Evolutionary conservation across 148 eudicot species (phyloP).

Genomic region (Beta vulgaris): DNA sequence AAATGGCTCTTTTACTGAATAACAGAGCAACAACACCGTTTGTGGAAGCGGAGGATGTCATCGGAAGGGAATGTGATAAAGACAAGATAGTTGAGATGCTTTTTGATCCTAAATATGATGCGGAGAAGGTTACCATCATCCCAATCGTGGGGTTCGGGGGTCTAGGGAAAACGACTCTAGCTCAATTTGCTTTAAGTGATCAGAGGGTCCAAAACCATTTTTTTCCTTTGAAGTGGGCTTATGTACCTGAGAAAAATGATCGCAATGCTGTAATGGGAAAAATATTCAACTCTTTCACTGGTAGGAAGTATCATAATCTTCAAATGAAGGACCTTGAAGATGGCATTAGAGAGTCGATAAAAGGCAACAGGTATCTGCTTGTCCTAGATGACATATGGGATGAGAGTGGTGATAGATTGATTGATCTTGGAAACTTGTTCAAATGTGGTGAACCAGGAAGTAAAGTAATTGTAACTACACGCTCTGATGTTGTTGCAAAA

Average conservation of each 20-base stretch:
- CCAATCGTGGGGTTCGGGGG: constrained; percentile 24
- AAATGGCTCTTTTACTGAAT: background rate
- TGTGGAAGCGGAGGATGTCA: constrained; percentile 6
- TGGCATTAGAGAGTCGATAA: background rate
- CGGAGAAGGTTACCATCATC: constrained; percentile 10
- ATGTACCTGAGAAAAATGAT: constrained; percentile 8
- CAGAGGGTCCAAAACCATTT: constrained; percentile 3
- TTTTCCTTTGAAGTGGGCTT: constrained; percentile 1
- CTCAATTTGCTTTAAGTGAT: constrained; percentile 18
- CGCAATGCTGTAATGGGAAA: background rate
- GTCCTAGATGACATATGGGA: constrained; percentile 25
- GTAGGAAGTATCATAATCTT: background rate
- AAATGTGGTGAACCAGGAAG: constrained; percentile 13
- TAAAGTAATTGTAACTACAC: constrained; percentile 20
- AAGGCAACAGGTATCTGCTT: constrained; percentile 8
- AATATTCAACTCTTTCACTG: background rate
- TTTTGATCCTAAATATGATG: constrained; percentile 11
- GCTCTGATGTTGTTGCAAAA: constrained; percentile 4
- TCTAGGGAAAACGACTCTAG: constrained; percentile 18
- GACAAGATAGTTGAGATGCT: constrained; percentile 8
- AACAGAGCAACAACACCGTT: constrained; percentile 13
- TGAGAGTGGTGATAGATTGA: constrained; percentile 9
- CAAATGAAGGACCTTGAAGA: background rate
- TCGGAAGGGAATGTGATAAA: constrained; percentile 10
- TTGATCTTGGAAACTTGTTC: background rate